phyloP scores from a whole-genome alignment of 1,284 basidiomycete species.

The Rhodotorula sp. region DNA sequence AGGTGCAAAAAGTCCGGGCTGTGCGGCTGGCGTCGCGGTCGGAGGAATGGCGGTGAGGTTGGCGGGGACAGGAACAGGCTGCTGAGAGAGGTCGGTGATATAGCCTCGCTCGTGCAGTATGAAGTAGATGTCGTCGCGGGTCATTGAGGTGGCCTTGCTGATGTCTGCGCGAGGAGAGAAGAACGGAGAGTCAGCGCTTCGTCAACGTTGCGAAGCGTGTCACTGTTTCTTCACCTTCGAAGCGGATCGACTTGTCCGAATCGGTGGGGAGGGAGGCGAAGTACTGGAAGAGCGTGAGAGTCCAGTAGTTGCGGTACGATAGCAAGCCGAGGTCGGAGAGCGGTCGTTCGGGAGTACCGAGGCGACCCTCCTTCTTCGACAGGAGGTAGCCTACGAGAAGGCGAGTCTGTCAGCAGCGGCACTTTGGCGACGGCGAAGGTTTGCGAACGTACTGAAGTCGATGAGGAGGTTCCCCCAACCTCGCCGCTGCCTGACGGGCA shows the following conservation, averaged over 20 bases:
- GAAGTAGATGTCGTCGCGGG: slow-evolving; percentile 77
- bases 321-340: slow-evolving; percentile 83
- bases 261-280: slow-evolving; percentile 6
- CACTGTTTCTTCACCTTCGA: slow-evolving; percentile 27
- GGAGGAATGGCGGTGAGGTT: slow-evolving; percentile 28
- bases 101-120: slow-evolving; percentile 75
- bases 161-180: slow-evolving; percentile 64
- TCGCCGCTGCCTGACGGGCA: slow-evolving; percentile 88
- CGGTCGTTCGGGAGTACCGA: slow-evolving; percentile 89
- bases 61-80: slow-evolving; percentile 39
- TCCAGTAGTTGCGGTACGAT: slow-evolving; percentile 96
- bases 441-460: slow-evolving; percentile 77
- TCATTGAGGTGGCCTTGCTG: slow-evolving; percentile 82
- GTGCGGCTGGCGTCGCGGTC: background rate
- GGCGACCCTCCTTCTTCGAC: slow-evolving; percentile 86
- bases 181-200: background rate
- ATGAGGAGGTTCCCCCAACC: slow-evolving; percentile 95
- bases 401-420: background rate
- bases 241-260: background rate
- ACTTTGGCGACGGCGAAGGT: background rate
- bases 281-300: slow-evolving; percentile 68
- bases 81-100: slow-evolving; percentile 57
- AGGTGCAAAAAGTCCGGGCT: background rate
- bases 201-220: too few species aligned
- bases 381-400: slow-evolving; percentile 75